These are phyloP conservation scores for Suillus subalutaceus DNA, from an alignment of 768 basidiomycete species.

Conservation along the genomic window DNA sequence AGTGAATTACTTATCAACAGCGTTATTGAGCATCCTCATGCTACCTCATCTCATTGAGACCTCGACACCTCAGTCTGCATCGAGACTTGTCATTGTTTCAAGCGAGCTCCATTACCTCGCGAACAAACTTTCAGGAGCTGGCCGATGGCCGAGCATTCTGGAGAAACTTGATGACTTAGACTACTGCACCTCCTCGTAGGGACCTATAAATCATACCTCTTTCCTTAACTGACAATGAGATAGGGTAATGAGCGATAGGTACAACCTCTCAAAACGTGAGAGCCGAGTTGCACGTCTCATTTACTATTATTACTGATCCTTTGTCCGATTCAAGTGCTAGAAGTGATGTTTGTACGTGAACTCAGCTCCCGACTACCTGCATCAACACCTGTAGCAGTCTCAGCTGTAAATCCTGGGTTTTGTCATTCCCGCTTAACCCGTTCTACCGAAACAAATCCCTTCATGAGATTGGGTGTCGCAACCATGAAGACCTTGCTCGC, in stretches of 20 bases:
- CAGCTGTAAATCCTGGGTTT: conserved; percentile 35
- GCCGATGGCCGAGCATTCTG: conserved; percentile 26
- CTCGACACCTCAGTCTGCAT: conserved; percentile 23
- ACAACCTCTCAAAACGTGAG: conserved; percentile 29
- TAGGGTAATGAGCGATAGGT: conserved; percentile 23
- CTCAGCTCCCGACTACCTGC: conserved; percentile 31
- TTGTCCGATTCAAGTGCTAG: conserved; percentile 27
- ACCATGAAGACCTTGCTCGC: conserved; percentile 21
- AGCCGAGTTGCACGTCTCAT: not conserved
- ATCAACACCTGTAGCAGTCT: conserved; percentile 25
- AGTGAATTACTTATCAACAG: conserved; percentile 37
- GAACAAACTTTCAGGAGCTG: conserved; percentile 8
- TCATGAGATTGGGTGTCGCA: not conserved
- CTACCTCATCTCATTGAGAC: conserved; percentile 36
- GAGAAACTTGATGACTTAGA: conserved; percentile 24
- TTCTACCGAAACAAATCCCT: conserved; percentile 2
- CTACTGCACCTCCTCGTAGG: conserved; percentile 26
- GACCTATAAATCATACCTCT: conserved; percentile 5
- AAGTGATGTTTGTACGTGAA: conserved; percentile 36
- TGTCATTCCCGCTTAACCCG: conserved; percentile 32
- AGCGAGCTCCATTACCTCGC: conserved; percentile 31
- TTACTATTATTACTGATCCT: not conserved
- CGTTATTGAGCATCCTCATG: conserved; percentile 35
- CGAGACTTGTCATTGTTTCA: conserved; percentile 34
- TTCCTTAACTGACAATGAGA: not conserved